These are phyloP conservation scores for Diaporthe ampelina DNA, from an alignment of 2,329 filamentous ascomycete genomes.

Conservation along the genomic window DNA sequence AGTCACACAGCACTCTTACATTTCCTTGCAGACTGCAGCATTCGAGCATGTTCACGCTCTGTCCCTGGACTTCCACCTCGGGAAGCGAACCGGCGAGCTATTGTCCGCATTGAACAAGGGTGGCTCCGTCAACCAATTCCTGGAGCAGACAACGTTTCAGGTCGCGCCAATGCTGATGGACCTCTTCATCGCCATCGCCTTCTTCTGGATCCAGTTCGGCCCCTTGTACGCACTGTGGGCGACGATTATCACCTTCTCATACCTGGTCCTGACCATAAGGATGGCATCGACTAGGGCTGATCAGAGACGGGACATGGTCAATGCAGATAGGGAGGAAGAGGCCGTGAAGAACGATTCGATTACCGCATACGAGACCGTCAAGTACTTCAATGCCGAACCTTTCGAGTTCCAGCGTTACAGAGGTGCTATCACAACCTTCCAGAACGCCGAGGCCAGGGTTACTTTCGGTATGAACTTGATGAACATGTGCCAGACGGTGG, in stretches of 20 bases:
- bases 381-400: conserved; percentile 88
- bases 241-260: conserved; percentile 92
- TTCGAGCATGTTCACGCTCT: conserved; percentile 98
- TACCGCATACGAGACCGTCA: conserved; percentile 97
- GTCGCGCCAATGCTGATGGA: conserved; percentile 96
- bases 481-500: conserved; percentile 84
- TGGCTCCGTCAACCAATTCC: conserved; percentile 93
- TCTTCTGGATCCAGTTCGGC: conserved; percentile 84
- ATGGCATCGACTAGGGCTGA: conserved; percentile 95
- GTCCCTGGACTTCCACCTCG: conserved; percentile 95
- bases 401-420: conserved; percentile 84
- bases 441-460: conserved; percentile 81
- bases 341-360: conserved; percentile 99
- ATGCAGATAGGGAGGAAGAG: conserved; percentile 93
- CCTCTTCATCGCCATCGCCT: conserved; percentile 85
- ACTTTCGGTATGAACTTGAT: conserved; percentile 83
- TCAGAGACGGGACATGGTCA: conserved; percentile 93
- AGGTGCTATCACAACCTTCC: conserved; percentile 78
- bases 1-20: conserved; percentile 96
- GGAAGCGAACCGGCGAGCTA: conserved; percentile 96
- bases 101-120: conserved; percentile 96
- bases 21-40: conserved; percentile 91
- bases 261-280: conserved; percentile 95
- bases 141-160: conserved; percentile 96
- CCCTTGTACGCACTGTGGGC: conserved; percentile 92